phyloP scores from a whole-genome alignment of 305 asterid species.

The Fraxinus velutina region DNA sequence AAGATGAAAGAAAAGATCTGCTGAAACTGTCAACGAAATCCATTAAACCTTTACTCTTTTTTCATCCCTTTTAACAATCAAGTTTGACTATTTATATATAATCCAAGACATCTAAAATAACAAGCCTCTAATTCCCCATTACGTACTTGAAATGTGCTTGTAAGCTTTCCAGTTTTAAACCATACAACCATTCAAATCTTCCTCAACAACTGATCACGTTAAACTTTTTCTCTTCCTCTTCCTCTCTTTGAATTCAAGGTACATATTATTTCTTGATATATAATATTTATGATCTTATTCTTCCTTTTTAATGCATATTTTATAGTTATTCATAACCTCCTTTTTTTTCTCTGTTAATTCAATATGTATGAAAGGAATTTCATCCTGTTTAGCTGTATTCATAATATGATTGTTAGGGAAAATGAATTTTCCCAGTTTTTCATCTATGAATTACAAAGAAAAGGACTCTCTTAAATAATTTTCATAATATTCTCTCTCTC shows the following conservation, averaged over 20 bases:
- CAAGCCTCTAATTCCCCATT: slow-evolving; percentile 17
- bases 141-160: background rate
- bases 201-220: background rate
- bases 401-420: background rate
- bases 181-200: background rate
- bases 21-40: background rate
- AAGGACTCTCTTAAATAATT: background rate
- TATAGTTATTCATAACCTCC: background rate
- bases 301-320: background rate
- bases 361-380: background rate
- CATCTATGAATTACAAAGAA: background rate
- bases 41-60: background rate
- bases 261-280: background rate
- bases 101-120: background rate
- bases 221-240: background rate
- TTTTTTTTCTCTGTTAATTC: background rate
- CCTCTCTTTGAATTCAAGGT: background rate
- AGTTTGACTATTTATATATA: background rate
- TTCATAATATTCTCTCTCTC: too few species aligned
- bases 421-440: background rate
- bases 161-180: slow-evolving; percentile 20
- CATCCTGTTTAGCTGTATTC: background rate
- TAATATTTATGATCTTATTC: background rate
- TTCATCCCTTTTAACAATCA: background rate
- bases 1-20: background rate